These are phyloP conservation scores for Ricinus communis DNA, from an alignment of 345 rosid genomes.

Conservation along the genomic window DNA sequence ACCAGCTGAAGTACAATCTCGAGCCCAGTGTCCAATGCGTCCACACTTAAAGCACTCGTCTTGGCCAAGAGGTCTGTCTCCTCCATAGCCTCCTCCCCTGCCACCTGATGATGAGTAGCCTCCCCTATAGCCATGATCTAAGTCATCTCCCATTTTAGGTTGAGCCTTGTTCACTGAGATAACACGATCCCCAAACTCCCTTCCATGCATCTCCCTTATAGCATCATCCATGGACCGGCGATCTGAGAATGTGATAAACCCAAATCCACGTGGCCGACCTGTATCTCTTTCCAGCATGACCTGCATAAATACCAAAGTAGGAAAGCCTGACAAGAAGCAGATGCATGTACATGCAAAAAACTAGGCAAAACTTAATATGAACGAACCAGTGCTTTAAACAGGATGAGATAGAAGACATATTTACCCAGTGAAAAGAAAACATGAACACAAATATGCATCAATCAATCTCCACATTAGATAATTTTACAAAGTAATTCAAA, in stretches of 20 bases:
- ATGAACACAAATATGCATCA: background rate
- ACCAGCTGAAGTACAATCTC: constrained; percentile 91
- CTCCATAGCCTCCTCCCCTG: constrained; percentile 68
- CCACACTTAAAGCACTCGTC: constrained; percentile 99
- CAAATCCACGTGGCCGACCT: constrained; percentile 95
- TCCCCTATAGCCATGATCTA: constrained; percentile 74
- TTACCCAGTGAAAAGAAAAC: background rate
- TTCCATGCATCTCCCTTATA: constrained; percentile 94
- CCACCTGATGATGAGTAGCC: constrained; percentile 57
- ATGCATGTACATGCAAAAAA: constrained; percentile 19
- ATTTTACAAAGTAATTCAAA: background rate
- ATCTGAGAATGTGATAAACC: constrained; percentile 90
- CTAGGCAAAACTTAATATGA: constrained; percentile 23
- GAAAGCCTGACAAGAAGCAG: constrained; percentile 30
- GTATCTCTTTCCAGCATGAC: constrained; percentile 96
- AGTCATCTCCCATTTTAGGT: constrained; percentile 81
- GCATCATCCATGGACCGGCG: constrained; percentile 96
- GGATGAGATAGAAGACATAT: constrained; percentile 14
- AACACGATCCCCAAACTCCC: constrained; percentile 78
- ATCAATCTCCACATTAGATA: background rate
- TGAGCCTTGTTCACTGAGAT: constrained; percentile 98
- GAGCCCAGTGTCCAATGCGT: constrained; percentile 94
- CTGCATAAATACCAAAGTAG: constrained; percentile 42
- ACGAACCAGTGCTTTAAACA: constrained; percentile 4
- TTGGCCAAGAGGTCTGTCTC: constrained; percentile 71